Evolutionary conservation across 148 eudicot species (phyloP).

Genomic region (Oxyria digyna): DNA sequence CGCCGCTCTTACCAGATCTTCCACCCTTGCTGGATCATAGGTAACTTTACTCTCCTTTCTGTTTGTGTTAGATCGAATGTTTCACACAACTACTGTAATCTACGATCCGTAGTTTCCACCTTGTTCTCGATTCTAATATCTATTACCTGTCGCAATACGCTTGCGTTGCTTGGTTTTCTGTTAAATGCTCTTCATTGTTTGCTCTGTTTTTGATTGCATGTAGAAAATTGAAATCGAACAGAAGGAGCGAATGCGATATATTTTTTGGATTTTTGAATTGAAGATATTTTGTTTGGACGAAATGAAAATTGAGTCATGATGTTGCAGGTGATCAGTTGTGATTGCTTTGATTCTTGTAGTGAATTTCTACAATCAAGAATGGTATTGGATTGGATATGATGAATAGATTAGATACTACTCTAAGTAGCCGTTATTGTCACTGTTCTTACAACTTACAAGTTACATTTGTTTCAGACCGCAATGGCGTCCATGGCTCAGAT

Average conservation of each 20-base stretch:
- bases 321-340: not conserved
- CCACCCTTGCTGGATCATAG: no score
- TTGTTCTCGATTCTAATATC: not conserved
- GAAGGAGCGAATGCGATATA: not conserved
- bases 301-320: not conserved
- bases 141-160: no score
- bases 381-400: not conserved
- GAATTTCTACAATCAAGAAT: not conserved
- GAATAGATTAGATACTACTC: not conserved
- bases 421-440: not conserved
- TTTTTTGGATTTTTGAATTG: not conserved
- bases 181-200: no score
- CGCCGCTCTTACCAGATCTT: no score
- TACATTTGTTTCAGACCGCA: not conserved
- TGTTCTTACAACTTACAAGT: not conserved
- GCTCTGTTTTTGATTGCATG: no score
- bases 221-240: not conserved
- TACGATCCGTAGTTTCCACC: not conserved
- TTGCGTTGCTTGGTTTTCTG: no score
- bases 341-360: not conserved
- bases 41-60: no score
- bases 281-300: not conserved
- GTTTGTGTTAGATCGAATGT: no score
- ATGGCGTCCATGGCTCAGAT: constrained; percentile 51
- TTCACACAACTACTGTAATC: not conserved